Evolutionary conservation across 495 filamentous ascomycete species (phyloP), one percentile per base, ranked within the genome.

Genomic region (Chaetomidium leptoderma): DNA sequence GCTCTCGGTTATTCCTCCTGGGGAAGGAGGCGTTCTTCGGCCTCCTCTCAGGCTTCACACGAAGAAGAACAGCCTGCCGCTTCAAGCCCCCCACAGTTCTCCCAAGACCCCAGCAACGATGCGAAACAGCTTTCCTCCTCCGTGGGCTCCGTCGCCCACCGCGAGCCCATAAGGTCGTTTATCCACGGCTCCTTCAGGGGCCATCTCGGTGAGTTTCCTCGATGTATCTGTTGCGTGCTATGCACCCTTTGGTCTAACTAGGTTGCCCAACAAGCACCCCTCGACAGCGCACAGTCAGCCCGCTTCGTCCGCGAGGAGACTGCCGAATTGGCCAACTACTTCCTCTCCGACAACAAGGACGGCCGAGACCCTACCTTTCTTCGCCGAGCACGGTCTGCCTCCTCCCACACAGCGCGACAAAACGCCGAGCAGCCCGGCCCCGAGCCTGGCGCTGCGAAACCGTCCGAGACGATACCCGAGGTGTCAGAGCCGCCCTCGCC

Each of bases 221-320:
- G n/a, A n/a, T n/a, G n/a, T n/a, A n/a, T n/a, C 51, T 42, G 21
- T 49, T 37, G 39, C 35, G 32, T 58, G 6, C 1, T 13, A 66
- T 19, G 9, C 71, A 50, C 27, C 45, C 10, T 14, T 17, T 35
- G 4, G 0, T 29, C 19, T 16, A 8, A 17, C 44, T 51, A 21
- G 53, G 17, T 16, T 17, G 0, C 30, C 10, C 26, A 29, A 17
- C 9, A 36, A 76, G 74, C 70, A 33, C 72, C 76, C 5, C 59
- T 78, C 74, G 89, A 95, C 64, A 83, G 79, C 60, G 80, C 83
- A 7, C 83, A 87, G 54, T 88, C 89, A 72, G 83, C 87, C 23
- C 80, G 84, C 42, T 87, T 83, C 56, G 88, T 98, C 13, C 86
- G 93, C 53, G 89, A 96, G 68, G 86, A 95, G 66, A 95, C 93